A percentile compares a stretch with the other conserved stretches of the same genome.
Conservation (phyloP, 1,284 basidiomycete genomes). For the Microbotryum violaceum region DNA sequence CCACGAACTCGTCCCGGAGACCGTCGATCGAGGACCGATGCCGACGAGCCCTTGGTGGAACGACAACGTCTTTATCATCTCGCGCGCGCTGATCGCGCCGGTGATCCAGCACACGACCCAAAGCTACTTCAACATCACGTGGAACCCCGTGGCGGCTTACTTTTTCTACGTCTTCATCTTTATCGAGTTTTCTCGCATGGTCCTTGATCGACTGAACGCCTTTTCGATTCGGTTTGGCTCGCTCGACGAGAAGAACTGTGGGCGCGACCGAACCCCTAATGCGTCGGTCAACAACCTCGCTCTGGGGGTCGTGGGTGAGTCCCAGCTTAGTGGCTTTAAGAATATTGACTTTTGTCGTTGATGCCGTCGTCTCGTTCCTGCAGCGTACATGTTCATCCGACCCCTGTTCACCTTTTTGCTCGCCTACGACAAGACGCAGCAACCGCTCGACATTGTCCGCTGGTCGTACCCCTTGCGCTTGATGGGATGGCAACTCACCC, state of each 20-base stretch:
- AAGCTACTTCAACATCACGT: constrained; percentile 2
- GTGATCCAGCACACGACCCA: constrained; percentile 7
- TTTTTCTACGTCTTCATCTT: constrained; percentile 12
- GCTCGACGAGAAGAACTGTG: constrained; percentile 19
- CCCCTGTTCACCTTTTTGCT: neutral
- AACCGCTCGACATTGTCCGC: neutral
- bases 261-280: constrained; percentile 21
- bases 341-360: too few species aligned
- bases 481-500: neutral
- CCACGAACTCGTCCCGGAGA: constrained; percentile 16
- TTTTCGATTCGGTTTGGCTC: constrained; percentile 1
- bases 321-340: too few species aligned
- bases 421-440: neutral
- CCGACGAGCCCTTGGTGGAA: constrained; percentile 3
- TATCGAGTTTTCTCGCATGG: constrained; percentile 7
- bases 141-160: constrained; percentile 15
- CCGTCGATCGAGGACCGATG: constrained; percentile 16
- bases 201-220: constrained; percentile 2
- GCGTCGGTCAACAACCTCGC: neutral
- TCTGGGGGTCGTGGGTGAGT: too few species aligned
- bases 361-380: too few species aligned
- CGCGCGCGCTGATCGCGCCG: constrained; percentile 3
- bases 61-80: constrained; percentile 18
- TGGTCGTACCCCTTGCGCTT: neutral
- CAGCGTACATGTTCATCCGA: neutral